Evolutionary conservation across 495 filamentous ascomycete genomes (phyloP).

Genomic region (Xylaria scruposa): DNA sequence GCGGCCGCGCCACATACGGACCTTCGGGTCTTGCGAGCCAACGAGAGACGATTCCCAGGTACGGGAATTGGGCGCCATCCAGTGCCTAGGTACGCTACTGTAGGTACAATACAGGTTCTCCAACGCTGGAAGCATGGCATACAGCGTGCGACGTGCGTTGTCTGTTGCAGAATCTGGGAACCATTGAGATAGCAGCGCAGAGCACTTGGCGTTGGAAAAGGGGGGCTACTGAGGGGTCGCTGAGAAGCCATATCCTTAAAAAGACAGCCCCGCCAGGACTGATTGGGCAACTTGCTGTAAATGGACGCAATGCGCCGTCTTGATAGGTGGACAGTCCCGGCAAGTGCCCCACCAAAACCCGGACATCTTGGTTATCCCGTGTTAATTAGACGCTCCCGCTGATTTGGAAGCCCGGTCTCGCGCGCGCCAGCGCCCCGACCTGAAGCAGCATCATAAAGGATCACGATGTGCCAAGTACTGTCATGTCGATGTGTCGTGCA

Average conservation of each 20-base stretch:
- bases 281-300: conserved; percentile 17
- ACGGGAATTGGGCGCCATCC: not conserved
- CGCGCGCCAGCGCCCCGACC: not conserved
- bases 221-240: not conserved
- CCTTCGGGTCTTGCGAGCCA: conserved; percentile 19
- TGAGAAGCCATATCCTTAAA: conserved; percentile 5
- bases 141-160: not conserved
- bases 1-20: conserved; percentile 16
- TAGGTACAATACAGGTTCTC: conserved; percentile 14
- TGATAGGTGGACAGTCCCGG: conserved; percentile 5
- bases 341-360: not conserved
- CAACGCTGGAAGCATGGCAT: not conserved
- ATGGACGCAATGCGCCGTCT: not conserved
- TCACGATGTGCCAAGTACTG: conserved; percentile 21
- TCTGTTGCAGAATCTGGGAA: conserved; percentile 4
- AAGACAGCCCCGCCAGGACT: not conserved
- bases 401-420: conserved; percentile 14
- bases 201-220: not conserved
- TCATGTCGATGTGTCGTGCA: conserved; percentile 25
- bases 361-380: not conserved
- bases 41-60: conserved; percentile 4
- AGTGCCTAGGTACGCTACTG: conserved; percentile 15
- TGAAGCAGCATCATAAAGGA: not conserved
- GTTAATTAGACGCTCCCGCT: conserved; percentile 6
- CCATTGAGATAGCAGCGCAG: conserved; percentile 8